phyloP scores from a whole-genome alignment of 1,284 basidiomycete species.

The Ceratobasidium sp. region DNA sequence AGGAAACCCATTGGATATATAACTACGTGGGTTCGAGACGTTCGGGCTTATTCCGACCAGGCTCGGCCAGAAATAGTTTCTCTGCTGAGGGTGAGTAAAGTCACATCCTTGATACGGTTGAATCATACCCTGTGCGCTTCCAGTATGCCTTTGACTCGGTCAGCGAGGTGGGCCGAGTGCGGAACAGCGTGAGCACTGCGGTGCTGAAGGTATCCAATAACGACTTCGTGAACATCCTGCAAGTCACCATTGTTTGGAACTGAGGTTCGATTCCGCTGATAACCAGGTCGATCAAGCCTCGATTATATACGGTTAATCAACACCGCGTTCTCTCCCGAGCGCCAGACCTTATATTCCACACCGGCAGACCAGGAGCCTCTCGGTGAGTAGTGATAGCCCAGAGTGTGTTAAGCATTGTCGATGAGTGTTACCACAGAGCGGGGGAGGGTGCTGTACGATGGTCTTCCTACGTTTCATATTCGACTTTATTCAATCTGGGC shows the following conservation, averaged over 20 bases:
- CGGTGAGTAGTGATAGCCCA: neutral
- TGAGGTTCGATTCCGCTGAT: neutral
- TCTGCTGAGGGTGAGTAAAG: constrained; percentile 20
- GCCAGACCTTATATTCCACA: constrained; percentile 17
- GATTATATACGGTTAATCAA: constrained; percentile 34
- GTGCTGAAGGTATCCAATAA: constrained; percentile 11
- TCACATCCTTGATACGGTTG: neutral
- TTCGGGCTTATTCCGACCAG: constrained; percentile 27
- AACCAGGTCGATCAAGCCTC: neutral
- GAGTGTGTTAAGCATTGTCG: neutral
- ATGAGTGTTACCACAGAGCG: neutral
- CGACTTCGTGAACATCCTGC: constrained; percentile 28
- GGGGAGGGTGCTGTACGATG: constrained; percentile 21
- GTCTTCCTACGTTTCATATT: constrained; percentile 12
- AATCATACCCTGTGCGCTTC: neutral
- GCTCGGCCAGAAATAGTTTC: constrained; percentile 35
- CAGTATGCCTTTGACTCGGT: constrained; percentile 28
- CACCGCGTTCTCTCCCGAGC: constrained; percentile 16
- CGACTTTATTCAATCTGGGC: constrained; percentile 2
- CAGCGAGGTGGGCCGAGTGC: constrained; percentile 8
- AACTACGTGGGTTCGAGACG: constrained; percentile 28
- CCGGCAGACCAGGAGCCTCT: constrained; percentile 16
- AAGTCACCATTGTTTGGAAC: constrained; percentile 6
- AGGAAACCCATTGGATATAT: constrained; percentile 24
- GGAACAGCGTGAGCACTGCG: neutral